These are phyloP conservation scores for Punica granatum DNA, from an alignment of 345 rosid species.

Conservation along the genomic window DNA sequence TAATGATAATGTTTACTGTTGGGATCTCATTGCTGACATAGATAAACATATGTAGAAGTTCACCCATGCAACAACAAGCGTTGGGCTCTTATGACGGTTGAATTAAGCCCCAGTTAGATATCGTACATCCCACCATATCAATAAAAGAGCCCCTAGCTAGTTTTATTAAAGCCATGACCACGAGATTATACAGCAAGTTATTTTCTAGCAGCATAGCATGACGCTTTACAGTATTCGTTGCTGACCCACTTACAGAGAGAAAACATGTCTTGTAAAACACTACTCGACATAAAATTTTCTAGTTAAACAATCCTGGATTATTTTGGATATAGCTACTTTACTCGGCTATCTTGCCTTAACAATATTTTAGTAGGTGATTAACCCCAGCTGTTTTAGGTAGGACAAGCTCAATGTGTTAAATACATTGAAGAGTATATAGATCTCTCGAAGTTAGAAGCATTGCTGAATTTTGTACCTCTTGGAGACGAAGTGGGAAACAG, in stretches of 20 bases:
- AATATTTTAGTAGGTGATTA: background rate
- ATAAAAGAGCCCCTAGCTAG: background rate
- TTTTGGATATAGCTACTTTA: background rate
- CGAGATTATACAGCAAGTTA: background rate
- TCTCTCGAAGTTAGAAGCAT: slow-evolving; percentile 30
- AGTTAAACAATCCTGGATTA: background rate
- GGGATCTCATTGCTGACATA: background rate
- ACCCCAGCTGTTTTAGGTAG: background rate
- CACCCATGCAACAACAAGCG: background rate
- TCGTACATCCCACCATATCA: no score
- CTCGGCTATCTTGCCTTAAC: background rate
- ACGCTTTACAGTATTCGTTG: background rate
- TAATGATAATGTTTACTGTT: background rate
- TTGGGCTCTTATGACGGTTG: background rate
- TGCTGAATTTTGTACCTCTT: slow-evolving; percentile 33
- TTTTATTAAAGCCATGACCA: background rate
- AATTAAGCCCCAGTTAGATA: no score
- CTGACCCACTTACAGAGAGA: background rate
- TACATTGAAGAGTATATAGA: slow-evolving; percentile 16
- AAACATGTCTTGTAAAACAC: background rate
- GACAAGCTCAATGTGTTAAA: background rate
- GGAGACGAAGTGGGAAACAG: slow-evolving; percentile 27
- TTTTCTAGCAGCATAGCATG: background rate
- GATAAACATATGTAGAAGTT: background rate
- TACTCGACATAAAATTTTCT: no score